phyloP scores from a whole-genome alignment of 2,329 filamentous ascomycete genomes.

The Cladosporium sp. region DNA sequence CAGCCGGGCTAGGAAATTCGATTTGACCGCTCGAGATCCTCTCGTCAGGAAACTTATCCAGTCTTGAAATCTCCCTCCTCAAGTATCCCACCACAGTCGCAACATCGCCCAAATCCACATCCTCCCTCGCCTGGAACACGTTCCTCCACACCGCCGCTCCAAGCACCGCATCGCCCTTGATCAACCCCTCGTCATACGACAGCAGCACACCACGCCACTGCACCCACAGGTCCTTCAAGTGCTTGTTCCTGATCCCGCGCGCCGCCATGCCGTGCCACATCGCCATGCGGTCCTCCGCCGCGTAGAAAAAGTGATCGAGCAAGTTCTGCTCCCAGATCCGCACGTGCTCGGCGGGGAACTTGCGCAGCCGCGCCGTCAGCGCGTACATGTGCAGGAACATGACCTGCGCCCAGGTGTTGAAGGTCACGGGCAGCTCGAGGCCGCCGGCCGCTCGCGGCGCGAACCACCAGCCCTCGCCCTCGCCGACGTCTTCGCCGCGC shows the following conservation, averaged over 20 bases:
- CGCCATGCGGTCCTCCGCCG: conserved; percentile 78
- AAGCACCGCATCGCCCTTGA: conserved; percentile 69
- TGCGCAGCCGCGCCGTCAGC: conserved; percentile 73
- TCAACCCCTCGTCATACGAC: conserved; percentile 76
- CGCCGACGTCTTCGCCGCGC: conserved; percentile 76
- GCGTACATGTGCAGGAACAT: conserved; percentile 97
- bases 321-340: conserved; percentile 82
- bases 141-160: conserved; percentile 89
- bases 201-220: conserved; percentile 86
- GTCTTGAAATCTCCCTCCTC: conserved; percentile 48
- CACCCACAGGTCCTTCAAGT: conserved; percentile 79
- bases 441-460: conserved; percentile 36
- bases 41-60: conserved; percentile 50
- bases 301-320: conserved; percentile 91
- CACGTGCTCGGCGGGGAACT: conserved; percentile 63
- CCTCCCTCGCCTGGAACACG: conserved; percentile 68
- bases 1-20: conserved; percentile 44
- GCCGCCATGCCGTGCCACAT: conserved; percentile 64
- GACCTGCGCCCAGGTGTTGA: conserved; percentile 92
- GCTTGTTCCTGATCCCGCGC: conserved; percentile 51
- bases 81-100: conserved; percentile 59
- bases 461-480: conserved; percentile 73
- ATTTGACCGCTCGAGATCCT: conserved; percentile 44
- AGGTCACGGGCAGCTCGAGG: conserved; percentile 74
- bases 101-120: conserved; percentile 56